Evolutionary conservation across 2,329 filamentous ascomycete species (phyloP), one percentile per base, ranked within the genome.

Genomic region (Elsinoe necatrix): DNA sequence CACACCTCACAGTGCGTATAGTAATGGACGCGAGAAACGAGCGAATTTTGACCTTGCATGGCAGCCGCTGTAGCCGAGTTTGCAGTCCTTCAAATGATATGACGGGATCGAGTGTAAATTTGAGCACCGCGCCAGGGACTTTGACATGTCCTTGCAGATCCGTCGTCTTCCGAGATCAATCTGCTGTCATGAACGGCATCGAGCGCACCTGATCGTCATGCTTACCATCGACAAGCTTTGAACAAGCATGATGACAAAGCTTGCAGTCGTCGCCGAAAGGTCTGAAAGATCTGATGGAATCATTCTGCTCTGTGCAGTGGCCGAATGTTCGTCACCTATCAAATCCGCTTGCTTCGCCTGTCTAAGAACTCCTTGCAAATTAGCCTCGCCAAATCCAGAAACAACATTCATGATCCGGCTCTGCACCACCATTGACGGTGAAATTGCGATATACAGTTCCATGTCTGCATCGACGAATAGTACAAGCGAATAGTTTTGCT

Each of bases 131-230:
- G 27, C 9, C n/a, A 34, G 54, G 48, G 21, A 48, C 31, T 23
- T 20, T 35, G 20, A 31, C 43, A 12, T 39, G 18, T n/a, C 25
- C 6, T 3, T 50, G 48, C 68, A 70, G 27, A 31, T 50, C 45
- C 45, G 45, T 50, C 3, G 45, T 9, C 25, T 16, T 50, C 45
- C 45, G 45, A 50, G 45, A 34, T 34, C 45, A 12, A 34, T 14
- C 3, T 29, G 29, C 45, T 34, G 16, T 50, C 27, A 16, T 34
- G 25, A 25, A 50, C 45, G 45, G 27, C 27, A 34, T 16, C 27
- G 3, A n/a, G 14, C 45, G 23, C 31, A 4, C 12, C 6, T 6
- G 45, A 50, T 50, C 45, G 29, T 31, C 45, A 50, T 31, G 23
- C 45, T 50, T 50, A 12, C 16, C 8, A 3, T 6, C 25, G 27